Evolutionary conservation across 2,329 filamentous ascomycete species (phyloP).

Genomic region (Dactylellina sp.): DNA sequence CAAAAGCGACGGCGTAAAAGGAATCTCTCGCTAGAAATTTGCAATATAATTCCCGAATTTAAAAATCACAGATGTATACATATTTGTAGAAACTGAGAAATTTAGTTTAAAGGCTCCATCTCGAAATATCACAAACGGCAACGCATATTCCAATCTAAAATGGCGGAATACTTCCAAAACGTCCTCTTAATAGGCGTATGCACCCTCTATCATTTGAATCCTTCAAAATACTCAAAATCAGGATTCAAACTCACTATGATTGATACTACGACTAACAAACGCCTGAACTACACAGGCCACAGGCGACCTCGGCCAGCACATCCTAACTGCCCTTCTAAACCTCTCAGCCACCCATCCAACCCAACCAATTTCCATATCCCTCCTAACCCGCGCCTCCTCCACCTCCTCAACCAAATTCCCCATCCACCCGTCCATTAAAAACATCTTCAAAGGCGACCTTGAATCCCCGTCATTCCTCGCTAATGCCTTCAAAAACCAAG

Average conservation of each 20-base stretch:
- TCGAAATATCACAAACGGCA: no score
- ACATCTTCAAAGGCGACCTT: slow-evolving; percentile 14
- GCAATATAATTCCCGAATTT: no score
- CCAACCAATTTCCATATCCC: slow-evolving; percentile 17
- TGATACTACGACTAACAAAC: slow-evolving; percentile 9
- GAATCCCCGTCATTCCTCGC: neutral
- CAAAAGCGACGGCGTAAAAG: no score
- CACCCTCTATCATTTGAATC: no score
- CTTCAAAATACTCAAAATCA: slow-evolving; percentile 1
- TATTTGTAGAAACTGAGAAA: no score
- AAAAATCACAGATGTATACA: no score
- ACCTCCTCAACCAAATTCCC: slow-evolving; percentile 17
- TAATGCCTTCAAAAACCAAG: slow-evolving; percentile 17
- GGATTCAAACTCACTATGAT: neutral
- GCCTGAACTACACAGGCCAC: slow-evolving; percentile 35
- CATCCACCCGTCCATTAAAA: slow-evolving; percentile 21
- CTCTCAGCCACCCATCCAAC: slow-evolving; percentile 18
- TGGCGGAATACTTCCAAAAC: slow-evolving; percentile 8
- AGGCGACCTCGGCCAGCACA: slow-evolving; percentile 23
- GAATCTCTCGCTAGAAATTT: no score
- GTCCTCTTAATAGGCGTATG: slow-evolving; percentile 30
- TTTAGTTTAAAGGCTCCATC: no score
- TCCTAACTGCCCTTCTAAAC: slow-evolving; percentile 17
- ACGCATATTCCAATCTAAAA: no score
- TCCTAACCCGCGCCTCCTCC: slow-evolving; percentile 22